A percentile compares a stretch with the other conserved stretches of the same genome.
phyloP scores from a whole-genome alignment of 1,284 basidiomycete genomes.

The Rhodotorula sp. region DNA sequence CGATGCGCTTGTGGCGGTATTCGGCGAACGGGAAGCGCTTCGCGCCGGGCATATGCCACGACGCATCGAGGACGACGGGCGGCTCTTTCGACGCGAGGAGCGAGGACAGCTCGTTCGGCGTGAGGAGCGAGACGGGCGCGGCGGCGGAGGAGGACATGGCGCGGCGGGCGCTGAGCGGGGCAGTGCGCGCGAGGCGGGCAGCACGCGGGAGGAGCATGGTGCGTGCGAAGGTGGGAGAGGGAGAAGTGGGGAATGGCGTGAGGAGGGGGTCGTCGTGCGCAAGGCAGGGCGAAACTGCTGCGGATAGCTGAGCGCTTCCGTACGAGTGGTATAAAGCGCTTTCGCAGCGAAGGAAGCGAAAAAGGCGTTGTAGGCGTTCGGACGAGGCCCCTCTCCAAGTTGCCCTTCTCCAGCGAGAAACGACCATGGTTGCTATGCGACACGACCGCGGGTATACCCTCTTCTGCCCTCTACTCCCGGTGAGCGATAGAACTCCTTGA shows the following conservation, averaged over 20 bases:
- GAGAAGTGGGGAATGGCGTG: background rate
- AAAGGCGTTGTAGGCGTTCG: too few relatives aligned
- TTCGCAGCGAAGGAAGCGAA: too few relatives aligned
- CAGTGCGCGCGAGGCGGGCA: background rate
- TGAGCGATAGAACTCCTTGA: too few relatives aligned
- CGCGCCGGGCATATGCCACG: constrained; percentile 79
- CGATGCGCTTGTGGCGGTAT: constrained; percentile 68
- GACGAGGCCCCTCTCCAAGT: too few relatives aligned
- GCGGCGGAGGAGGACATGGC: constrained; percentile 3
- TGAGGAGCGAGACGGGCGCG: constrained; percentile 27
- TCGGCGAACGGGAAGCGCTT: constrained; percentile 64
- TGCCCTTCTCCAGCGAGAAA: too few relatives aligned
- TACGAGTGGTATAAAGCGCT: too few relatives aligned
- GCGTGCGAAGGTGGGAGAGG: background rate
- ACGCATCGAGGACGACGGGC: constrained; percentile 60
- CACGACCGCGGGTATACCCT: background rate
- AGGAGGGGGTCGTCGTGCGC: too few relatives aligned
- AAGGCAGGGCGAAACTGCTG: too few relatives aligned
- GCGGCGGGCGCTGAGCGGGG: background rate
- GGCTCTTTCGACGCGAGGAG: constrained; percentile 13
- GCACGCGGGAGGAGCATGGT: constrained; percentile 9
- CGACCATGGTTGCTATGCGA: background rate
- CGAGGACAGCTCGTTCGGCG: constrained; percentile 27
- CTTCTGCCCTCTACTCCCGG: background rate
- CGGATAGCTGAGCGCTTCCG: too few relatives aligned